Evolutionary conservation across 495 filamentous ascomycete genomes (phyloP), one percentile per base, ranked within the genome.

Genomic region (Aspergillus sclerotioniger): DNA sequence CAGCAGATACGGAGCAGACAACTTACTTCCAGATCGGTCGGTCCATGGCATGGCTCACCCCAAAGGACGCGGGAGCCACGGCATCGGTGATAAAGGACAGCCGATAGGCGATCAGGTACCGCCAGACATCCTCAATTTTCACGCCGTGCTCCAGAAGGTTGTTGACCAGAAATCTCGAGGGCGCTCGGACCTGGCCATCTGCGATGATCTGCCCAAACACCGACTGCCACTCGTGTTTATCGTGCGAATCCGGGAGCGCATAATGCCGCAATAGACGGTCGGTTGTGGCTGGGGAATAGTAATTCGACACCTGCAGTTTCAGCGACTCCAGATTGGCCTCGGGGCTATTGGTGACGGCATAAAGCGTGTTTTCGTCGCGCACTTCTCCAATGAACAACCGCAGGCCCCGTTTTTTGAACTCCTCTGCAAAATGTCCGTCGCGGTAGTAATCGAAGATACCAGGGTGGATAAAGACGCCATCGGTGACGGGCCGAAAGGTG

Each of bases 321-420:
- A 81, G 54, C 9, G 71, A 60, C 56, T 72, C 59, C 49, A 60
- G 8, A 64, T 73, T 62, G 46, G 72, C 39, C 61, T 71, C 71
- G 56, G 78, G 52, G n/a, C 58, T 59, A 28, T 66, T 73, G 20
- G 65, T 65, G 3, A 60, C 62, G 0, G 67, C 74, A 61, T 81
- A 80, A 1, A 77, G 59, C 37, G 70, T 75, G 39, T 79, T 72
- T 33, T 80, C 80, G 45, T 80, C 75, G 5, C 66, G 51, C 25
- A 78, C 75, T 60, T 81, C 78, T 17, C 79, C 78, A 51, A 78
- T 76, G 21, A 81, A 66, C 25, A 82, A 50, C 16, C 69, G 73
- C 43, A 80, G 65, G 0, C 67, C 65, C 9, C 73, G 60, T 16
- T 53, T 57, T 32, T 70, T 68, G 66, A 81, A 77, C 13, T 71